Percentiles rank a stretch among this genome's conserved stretches.
Conservation (phyloP, 148 eudicot species). For the Gaultheria prostrata region DNA sequence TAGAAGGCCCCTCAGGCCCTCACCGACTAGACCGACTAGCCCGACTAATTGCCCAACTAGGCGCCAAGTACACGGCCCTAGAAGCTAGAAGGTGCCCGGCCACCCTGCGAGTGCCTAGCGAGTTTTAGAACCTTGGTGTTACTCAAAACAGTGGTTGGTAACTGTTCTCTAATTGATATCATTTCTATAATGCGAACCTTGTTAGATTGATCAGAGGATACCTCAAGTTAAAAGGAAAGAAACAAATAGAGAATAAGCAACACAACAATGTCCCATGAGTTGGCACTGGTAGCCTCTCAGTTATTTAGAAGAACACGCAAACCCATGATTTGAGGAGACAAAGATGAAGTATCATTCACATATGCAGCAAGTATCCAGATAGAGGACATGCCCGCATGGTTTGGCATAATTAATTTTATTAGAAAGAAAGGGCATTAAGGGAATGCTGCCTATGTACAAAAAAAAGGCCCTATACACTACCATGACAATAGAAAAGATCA, state of each 20-base stretch:
- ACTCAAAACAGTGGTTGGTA: too few relatives aligned
- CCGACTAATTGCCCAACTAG: too few relatives aligned
- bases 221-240: not conserved
- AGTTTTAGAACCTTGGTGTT: too few relatives aligned
- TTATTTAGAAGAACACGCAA: not conserved
- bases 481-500: too few relatives aligned
- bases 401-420: not conserved
- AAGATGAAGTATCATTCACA: not conserved
- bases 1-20: too few relatives aligned
- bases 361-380: not conserved
- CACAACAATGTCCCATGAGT: not conserved
- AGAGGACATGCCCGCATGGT: not conserved
- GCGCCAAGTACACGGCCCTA: too few relatives aligned
- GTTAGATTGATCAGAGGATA: conserved; percentile 4
- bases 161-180: not conserved
- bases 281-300: not conserved
- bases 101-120: too few relatives aligned
- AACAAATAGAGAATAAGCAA: not conserved
- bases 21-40: too few relatives aligned
- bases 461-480: too few relatives aligned
- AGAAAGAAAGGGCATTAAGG: too few relatives aligned
- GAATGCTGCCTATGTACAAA: too few relatives aligned
- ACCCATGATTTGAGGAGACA: not conserved
- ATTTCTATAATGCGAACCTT: not conserved
- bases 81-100: too few relatives aligned